phyloP scores from a whole-genome alignment of 1,284 basidiomycete species.

The Cutaneotrichosporon dermatis region DNA sequence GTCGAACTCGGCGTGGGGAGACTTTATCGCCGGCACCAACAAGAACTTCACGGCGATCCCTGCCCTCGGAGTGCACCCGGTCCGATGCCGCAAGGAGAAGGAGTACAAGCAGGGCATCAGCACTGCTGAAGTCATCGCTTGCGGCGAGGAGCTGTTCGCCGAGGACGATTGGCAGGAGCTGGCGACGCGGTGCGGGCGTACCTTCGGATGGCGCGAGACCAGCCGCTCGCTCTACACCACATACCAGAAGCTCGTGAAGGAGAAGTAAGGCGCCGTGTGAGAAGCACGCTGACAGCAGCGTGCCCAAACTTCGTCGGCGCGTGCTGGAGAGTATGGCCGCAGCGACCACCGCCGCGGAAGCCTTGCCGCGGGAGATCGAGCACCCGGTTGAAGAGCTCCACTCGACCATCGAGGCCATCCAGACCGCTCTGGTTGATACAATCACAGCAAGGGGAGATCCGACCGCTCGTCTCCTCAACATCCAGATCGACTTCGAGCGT shows the following conservation, averaged over 20 bases:
- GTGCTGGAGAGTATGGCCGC: neutral
- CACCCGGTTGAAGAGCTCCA: conserved; percentile 16
- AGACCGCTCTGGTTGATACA: neutral
- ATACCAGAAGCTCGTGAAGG: neutral
- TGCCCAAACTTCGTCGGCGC: neutral
- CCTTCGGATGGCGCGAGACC: conserved; percentile 13
- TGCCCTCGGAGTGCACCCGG: conserved; percentile 14
- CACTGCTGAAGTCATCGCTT: neutral
- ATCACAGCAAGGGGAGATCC: neutral
- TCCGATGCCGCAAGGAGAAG: conserved; percentile 5
- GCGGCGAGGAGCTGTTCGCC: conserved; percentile 14
- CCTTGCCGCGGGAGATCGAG: conserved; percentile 3
- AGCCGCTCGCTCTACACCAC: neutral
- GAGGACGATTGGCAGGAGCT: conserved; percentile 14
- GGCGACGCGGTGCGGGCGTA: neutral
- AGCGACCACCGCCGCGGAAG: neutral
- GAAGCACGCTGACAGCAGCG: neutral
- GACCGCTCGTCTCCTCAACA: neutral
- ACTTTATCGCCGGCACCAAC: conserved; percentile 6
- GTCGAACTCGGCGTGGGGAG: conserved; percentile 1
- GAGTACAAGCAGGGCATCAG: conserved; percentile 9
- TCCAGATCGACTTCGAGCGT: conserved; percentile 2
- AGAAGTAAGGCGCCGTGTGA: conserved; percentile 9
- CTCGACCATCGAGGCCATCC: conserved; percentile 6
- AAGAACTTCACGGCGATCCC: conserved; percentile 3